Conservation (phyloP, 495 filamentous ascomycete genomes). For the Penicillium lagena region DNA sequence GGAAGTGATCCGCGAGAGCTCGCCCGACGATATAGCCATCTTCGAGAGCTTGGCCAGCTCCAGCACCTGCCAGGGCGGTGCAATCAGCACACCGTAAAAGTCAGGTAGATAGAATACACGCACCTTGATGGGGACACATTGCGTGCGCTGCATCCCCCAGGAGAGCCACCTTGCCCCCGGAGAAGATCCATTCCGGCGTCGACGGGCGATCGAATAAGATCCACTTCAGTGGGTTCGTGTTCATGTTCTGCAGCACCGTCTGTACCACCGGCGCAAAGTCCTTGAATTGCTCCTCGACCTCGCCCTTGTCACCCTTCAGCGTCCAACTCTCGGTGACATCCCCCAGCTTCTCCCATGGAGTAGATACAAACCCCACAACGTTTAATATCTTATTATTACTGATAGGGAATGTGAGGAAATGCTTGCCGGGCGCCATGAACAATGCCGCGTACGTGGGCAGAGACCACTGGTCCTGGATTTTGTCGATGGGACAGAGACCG, state of each 20-base stretch:
- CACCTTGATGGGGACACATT: neutral
- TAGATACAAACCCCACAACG: conserved; percentile 3
- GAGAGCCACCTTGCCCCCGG: conserved; percentile 24
- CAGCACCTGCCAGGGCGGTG: too few relatives aligned
- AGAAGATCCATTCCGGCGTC: conserved; percentile 25
- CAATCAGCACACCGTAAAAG: too few relatives aligned
- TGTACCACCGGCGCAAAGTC: neutral
- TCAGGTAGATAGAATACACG: neutral
- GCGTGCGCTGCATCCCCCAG: conserved; percentile 43
- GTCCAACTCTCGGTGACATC: too few relatives aligned
- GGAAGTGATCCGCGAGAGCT: too few relatives aligned
- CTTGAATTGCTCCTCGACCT: too few relatives aligned
- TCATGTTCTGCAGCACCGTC: conserved; percentile 26
- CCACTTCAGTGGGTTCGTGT: conserved; percentile 12
- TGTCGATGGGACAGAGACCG: conserved; percentile 10
- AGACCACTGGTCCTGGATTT: too few relatives aligned
- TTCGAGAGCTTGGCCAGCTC: too few relatives aligned
- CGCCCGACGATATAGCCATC: too few relatives aligned
- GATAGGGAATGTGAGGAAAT: conserved; percentile 24
- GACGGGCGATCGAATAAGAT: conserved; percentile 34
- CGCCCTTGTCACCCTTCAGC: too few relatives aligned
- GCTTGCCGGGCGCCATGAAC: conserved; percentile 8
- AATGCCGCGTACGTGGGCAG: too few relatives aligned
- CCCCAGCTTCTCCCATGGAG: too few relatives aligned
- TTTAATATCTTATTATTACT: conserved; percentile 18